A percentile compares a stretch with the other conserved stretches of the same genome.
These are phyloP conservation scores for Boletus tomentosulus DNA, from an alignment of 768 basidiomycete species.

Conservation along the genomic window DNA sequence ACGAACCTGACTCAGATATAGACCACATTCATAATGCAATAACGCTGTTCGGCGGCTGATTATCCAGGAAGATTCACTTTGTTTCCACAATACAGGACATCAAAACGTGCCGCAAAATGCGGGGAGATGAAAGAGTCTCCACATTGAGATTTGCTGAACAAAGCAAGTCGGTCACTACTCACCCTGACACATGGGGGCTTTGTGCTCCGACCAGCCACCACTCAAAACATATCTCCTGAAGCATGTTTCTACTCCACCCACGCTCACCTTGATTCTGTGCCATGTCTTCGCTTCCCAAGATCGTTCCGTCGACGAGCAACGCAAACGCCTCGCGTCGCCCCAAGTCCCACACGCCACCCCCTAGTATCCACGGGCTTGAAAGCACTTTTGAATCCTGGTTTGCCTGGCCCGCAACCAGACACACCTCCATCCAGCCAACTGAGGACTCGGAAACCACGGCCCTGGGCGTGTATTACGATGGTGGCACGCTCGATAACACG, in stretches of 20 bases:
- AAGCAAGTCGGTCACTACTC: slow-evolving; percentile 1
- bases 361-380: neutral
- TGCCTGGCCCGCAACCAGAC: neutral
- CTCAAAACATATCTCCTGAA: neutral
- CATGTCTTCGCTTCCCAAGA: slow-evolving; percentile 5
- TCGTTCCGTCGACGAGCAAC: neutral
- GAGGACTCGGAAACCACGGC: slow-evolving; percentile 5
- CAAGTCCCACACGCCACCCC: neutral
- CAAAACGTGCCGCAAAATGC: neutral
- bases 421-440: neutral
- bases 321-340: no score
- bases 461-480: neutral
- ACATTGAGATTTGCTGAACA: slow-evolving; percentile 3
- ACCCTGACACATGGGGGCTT: slow-evolving; percentile 8
- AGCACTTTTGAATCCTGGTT: neutral
- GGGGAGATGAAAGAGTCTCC: neutral
- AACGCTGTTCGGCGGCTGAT: neutral
- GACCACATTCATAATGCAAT: neutral
- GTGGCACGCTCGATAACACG: slow-evolving; percentile 4
- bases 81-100: neutral
- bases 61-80: neutral
- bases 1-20: neutral
- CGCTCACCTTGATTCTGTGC: slow-evolving; percentile 1
- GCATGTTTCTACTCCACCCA: neutral
- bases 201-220: slow-evolving; percentile 16